Base-by-base conservation (phyloP, 2,329 filamentous ascomycete species). In the Colletotrichum zoysiae region DNA sequence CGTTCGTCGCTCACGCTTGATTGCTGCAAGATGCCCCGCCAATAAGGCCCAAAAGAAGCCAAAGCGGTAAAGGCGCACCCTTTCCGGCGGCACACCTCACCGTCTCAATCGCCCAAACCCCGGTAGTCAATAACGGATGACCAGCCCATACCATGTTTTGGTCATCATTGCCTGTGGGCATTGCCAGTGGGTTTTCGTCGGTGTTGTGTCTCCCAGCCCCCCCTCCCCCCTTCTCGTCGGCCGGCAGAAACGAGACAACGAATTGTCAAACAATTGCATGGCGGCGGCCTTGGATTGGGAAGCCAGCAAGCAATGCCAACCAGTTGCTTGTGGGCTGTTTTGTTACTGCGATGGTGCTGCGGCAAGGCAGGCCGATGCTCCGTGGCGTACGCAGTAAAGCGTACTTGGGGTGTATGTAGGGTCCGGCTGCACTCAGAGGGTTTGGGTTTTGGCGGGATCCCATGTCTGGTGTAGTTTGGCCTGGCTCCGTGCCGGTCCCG, bases 381-480 rank as follows among this genome's bases (percentile, higher is more conserved):
- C 18, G 46, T 48, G 33, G 50, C 3, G 26, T 57, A 9, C 33
- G 46, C n/a, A 51, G 46, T 26, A 42, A 26, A 40, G 46, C 35
- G 59, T 33, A 46, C 30, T 18, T 30, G 16, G 50, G 14, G 50
- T 33, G 58, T 40, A 40, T 38, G 35, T 70, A 70, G 63, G 48
- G 65, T 46, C 64, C 57, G 51, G 64, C 68, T 68, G 35, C 33
- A 62, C 68, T 71, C 65, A 30, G 30, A 30, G 30, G 70, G 55
- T 60, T 70, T 71, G 65, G 64, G 69, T 64, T 55, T 64, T 64
- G 70, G 70, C 46, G 60, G 70, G 65, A 70, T 72, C 70, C 69
- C 65, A 70, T 70, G 65, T 51, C 59, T 65, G 70, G 59, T 60
- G 55, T 55, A 55, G 70, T 65, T 35, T 64, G 70, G 65, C 40